Conservation (phyloP, 768 basidiomycete species). For the Crucibulum laeve region DNA sequence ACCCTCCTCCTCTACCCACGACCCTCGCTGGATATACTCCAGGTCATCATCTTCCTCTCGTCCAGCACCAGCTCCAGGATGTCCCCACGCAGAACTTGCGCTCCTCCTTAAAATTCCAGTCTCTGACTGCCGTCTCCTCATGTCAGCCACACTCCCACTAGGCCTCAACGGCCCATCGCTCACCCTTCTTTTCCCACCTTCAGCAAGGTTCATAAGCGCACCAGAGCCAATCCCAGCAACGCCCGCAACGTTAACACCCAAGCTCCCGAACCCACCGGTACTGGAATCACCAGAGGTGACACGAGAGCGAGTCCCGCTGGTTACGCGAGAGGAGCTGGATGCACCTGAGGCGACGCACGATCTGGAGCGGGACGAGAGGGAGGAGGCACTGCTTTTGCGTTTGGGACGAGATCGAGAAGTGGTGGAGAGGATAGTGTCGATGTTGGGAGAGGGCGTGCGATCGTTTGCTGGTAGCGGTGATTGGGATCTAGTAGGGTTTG, state of each 20-base stretch:
- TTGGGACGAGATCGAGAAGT: slow-evolving; percentile 27
- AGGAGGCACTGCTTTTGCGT: neutral
- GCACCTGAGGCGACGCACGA: too few species aligned
- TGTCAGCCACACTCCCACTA: too few species aligned
- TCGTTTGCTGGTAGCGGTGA: neutral
- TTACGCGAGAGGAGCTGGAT: neutral
- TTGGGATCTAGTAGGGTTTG: too few species aligned
- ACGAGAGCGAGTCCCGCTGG: neutral
- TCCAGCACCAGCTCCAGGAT: neutral
- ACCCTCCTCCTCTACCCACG: slow-evolving; percentile 2
- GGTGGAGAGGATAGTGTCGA: slow-evolving; percentile 31
- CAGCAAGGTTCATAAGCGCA: too few species aligned
- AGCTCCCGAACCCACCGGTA: neutral
- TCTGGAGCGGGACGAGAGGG: too few species aligned
- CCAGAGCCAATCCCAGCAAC: neutral
- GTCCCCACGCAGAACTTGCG: too few species aligned
- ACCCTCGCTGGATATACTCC: neutral
- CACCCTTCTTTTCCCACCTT: slow-evolving; percentile 5
- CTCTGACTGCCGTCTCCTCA: too few species aligned
- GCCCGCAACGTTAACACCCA: neutral
- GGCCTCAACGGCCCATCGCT: too few species aligned
- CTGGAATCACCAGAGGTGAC: neutral
- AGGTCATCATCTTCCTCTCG: neutral
- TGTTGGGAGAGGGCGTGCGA: slow-evolving; percentile 28
- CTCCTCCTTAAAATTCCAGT: too few species aligned